A percentile compares a stretch with the other conserved stretches of the same genome.
Evolutionary conservation across 2,329 filamentous ascomycete species (phyloP).

Genomic region (Nothopassalora personata): DNA sequence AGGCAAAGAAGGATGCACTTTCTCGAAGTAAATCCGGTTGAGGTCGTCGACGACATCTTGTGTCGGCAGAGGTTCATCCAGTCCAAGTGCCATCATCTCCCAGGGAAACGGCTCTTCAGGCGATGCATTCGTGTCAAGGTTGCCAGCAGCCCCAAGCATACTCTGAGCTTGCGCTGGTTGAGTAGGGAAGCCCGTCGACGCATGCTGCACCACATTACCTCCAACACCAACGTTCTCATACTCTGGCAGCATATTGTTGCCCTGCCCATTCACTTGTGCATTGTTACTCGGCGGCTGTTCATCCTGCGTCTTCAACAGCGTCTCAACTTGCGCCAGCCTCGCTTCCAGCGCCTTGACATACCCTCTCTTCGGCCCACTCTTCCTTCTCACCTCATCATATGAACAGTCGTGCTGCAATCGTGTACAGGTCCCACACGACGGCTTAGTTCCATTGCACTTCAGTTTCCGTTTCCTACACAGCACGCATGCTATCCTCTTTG

Average conservation of each 20-base stretch:
- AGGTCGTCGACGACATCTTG: slow-evolving; percentile 81
- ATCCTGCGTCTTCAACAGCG: slow-evolving; percentile 70
- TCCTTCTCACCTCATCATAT: slow-evolving; percentile 87
- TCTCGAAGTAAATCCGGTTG: slow-evolving; percentile 83
- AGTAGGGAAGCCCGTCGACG: slow-evolving; percentile 4
- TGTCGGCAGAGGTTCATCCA: slow-evolving; percentile 75
- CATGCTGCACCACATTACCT: slow-evolving; percentile 10
- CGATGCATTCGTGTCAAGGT: slow-evolving; percentile 8
- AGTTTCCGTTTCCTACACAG: slow-evolving; percentile 90
- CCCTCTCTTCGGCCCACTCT: slow-evolving; percentile 89
- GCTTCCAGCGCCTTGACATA: slow-evolving; percentile 94
- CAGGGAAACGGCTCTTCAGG: slow-evolving; percentile 56
- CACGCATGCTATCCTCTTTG: slow-evolving; percentile 90
- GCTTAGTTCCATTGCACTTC: slow-evolving; percentile 77
- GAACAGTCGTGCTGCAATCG: slow-evolving; percentile 81
- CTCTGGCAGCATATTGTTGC: slow-evolving; percentile 15
- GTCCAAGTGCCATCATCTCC: slow-evolving; percentile 78
- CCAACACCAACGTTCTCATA: slow-evolving; percentile 17
- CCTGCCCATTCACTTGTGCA: neutral
- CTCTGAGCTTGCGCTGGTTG: slow-evolving; percentile 7
- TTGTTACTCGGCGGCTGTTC: slow-evolving; percentile 13
- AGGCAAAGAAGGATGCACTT: slow-evolving; percentile 76
- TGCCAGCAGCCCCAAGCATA: slow-evolving; percentile 5
- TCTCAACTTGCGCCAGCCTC: slow-evolving; percentile 81
- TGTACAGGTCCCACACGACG: slow-evolving; percentile 82